Evolutionary conservation across 108 stramenopile species (phyloP), one percentile per base, ranked within the genome.

Genomic region (Cyclotella kingstonii): DNA sequence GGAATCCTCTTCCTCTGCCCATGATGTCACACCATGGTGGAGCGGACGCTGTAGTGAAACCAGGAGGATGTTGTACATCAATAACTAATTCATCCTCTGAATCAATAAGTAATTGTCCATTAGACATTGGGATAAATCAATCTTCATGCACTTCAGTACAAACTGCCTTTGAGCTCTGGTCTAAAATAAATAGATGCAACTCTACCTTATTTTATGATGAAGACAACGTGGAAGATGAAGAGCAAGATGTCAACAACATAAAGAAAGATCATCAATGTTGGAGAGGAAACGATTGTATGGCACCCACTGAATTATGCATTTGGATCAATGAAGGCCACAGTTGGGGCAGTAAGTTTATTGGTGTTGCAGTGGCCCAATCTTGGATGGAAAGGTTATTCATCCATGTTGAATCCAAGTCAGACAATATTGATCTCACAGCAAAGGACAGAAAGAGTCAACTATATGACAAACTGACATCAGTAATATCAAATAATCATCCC

Each of bases 11-110:
- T 31, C 70, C 61, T 23, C 42, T 73, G 39, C 61, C 71, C 33
- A 33, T 64, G 30, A 56, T 73, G 62, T 44, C 53, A 19, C 71
- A 73, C 41, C 71, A 73, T n/a, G 71, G 71, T 22, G 71, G 71
- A 4, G 31, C 10, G 11, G 71, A 73, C 26, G 33, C 61, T 18
- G 71, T 73, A 15, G 71, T 73, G 0, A 25, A 59, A 19, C 71
- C 71, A 26, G 62, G 36, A 12, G 71, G 71, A 52, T 73, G 71
- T 35, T 73, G 71, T 15, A 35, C 28, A n/a, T 43, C 53, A 5
- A 19, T 19, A 4, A 26, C 28, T 17, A 27, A 17, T 7, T 41
- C 44, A 14, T 45, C 22, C 2, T 10, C 2, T 19, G 26, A 36
- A 25, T 7, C 15, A 29, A 18, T 40, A 30, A 73, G 62, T 36